Evolutionary conservation across 176 grass and related monocot genomes (phyloP).

Genomic region (Chrysopogon serrulatus): DNA sequence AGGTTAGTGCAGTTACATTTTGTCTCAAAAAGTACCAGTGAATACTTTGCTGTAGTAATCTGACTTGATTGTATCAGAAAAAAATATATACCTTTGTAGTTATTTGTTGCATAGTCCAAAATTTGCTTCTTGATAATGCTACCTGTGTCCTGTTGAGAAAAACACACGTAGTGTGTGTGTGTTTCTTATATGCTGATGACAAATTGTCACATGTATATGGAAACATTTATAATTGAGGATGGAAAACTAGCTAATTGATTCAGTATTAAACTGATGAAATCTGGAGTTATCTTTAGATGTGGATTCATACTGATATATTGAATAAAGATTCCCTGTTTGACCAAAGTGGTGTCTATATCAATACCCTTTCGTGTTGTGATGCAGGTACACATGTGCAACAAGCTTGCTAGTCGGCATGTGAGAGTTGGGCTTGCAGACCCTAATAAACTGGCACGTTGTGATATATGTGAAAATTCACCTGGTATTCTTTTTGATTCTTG

Average conservation of each 20-base stretch:
- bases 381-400: constrained; percentile 99
- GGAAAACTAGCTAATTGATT: neutral
- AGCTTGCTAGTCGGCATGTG: constrained; percentile 96
- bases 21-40: too few species aligned
- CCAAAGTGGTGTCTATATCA: neutral
- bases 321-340: neutral
- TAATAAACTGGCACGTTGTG: constrained; percentile 78
- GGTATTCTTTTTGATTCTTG: constrained; percentile 35
- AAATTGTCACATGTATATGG: neutral
- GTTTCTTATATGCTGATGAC: neutral
- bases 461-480: constrained; percentile 96
- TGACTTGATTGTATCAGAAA: neutral
- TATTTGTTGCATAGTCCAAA: neutral
- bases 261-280: neutral
- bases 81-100: neutral
- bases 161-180: neutral
- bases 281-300: neutral
- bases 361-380: constrained; percentile 11
- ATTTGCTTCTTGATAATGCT: neutral
- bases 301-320: neutral
- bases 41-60: neutral
- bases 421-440: constrained; percentile 96
- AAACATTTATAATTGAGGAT: neutral
- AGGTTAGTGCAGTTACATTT: too few species aligned
- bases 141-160: neutral